Percentiles rank a stretch among this genome's conserved stretches.
phyloP scores from a whole-genome alignment of 495 filamentous ascomycete species.

The Zalerion maritima region DNA sequence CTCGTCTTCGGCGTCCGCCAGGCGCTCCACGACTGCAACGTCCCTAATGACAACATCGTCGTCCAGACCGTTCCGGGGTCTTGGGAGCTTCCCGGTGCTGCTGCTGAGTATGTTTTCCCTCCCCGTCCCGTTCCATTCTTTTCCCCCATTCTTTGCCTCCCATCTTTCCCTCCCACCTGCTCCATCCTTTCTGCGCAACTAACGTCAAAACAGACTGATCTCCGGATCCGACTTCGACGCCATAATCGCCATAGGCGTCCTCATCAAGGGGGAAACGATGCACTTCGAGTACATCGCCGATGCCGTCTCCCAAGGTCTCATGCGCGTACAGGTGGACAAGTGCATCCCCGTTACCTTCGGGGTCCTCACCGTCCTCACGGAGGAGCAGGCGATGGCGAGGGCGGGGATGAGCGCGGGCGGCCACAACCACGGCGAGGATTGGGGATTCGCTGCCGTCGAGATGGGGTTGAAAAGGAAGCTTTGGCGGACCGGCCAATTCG shows the following conservation, averaged over 20 bases:
- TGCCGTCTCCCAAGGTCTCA: constrained; percentile 74
- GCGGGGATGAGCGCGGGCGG: constrained; percentile 55
- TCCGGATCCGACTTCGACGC: constrained; percentile 57
- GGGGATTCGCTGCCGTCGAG: constrained; percentile 66
- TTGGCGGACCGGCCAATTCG: constrained; percentile 51
- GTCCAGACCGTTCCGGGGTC: constrained; percentile 81
- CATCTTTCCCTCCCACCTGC: constrained; percentile 1
- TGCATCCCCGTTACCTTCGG: constrained; percentile 87
- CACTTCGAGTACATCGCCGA: constrained; percentile 98
- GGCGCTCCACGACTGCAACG: constrained; percentile 47
- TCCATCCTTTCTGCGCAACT: neutral
- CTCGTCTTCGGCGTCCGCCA: constrained; percentile 54
- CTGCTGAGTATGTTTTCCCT: constrained; percentile 7
- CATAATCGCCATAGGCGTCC: constrained; percentile 83
- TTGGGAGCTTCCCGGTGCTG: constrained; percentile 83
- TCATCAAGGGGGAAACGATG: constrained; percentile 97
- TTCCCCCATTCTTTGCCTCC: constrained; percentile 1
- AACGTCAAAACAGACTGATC: neutral
- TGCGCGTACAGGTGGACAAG: constrained; percentile 82
- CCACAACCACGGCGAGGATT: constrained; percentile 82
- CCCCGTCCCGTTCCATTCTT: constrained; percentile 2
- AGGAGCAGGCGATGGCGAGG: constrained; percentile 73
- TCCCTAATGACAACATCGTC: constrained; percentile 75
- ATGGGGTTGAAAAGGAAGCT: constrained; percentile 53
- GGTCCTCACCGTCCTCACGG: constrained; percentile 72